phyloP scores from a whole-genome alignment of 139 green algal genomes.

The Micractinium conductrix region DNA sequence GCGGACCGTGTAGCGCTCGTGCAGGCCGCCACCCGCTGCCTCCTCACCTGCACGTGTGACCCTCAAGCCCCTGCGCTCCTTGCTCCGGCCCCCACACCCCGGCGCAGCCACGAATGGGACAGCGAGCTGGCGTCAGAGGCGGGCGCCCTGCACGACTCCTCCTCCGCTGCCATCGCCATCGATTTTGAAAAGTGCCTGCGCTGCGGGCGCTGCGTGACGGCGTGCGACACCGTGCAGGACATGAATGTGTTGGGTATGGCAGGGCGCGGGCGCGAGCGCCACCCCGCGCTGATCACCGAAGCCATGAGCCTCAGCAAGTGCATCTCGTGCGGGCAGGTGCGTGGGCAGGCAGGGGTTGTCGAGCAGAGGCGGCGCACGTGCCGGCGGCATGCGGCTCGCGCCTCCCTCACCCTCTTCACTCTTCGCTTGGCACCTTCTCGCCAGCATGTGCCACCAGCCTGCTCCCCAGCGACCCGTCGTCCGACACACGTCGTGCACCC shows the following conservation, averaged over 20 bases:
- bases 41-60: neutral
- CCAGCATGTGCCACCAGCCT: neutral
- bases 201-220: constrained; percentile 54
- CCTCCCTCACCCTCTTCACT: no score
- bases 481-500: neutral
- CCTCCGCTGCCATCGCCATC: constrained; percentile 41
- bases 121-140: neutral
- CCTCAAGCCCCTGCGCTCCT: neutral
- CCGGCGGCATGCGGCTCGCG: no score
- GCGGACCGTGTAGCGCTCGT: no score
- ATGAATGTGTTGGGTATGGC: constrained; percentile 64
- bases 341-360: neutral
- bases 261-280: constrained; percentile 40
- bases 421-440: no score
- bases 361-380: neutral
- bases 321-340: constrained; percentile 52
- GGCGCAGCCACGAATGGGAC: constrained; percentile 40
- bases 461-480: neutral
- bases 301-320: constrained; percentile 36
- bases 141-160: constrained; percentile 17
- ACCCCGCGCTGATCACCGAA: constrained; percentile 41
- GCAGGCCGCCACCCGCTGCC: neutral
- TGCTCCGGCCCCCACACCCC: neutral
- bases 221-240: constrained; percentile 43
- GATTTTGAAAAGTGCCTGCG: constrained; percentile 66